phyloP scores from a whole-genome alignment of 192 early-diverging fungal genomes.

The Chytriomyces sp. region DNA sequence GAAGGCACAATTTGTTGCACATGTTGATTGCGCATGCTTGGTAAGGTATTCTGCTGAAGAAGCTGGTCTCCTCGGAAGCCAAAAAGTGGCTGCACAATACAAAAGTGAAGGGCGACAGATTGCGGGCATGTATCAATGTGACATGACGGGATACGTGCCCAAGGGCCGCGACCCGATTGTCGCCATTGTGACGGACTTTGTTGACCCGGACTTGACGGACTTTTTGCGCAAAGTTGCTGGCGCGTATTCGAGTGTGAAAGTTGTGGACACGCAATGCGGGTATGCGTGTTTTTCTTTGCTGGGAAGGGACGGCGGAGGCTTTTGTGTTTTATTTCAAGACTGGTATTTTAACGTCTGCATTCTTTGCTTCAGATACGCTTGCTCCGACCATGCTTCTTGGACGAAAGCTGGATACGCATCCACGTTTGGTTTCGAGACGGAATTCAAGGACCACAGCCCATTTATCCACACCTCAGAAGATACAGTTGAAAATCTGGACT shows the following conservation, averaged over 20 bases:
- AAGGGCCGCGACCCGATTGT: constrained; percentile 54
- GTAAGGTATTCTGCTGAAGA: constrained; percentile 48
- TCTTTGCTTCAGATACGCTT: constrained; percentile 41
- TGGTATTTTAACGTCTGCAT: neutral
- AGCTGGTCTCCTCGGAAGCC: constrained; percentile 83
- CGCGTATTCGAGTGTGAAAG: neutral
- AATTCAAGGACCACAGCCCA: constrained; percentile 43
- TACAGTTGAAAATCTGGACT: constrained; percentile 73
- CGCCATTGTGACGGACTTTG: constrained; percentile 83
- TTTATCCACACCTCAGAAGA: constrained; percentile 83
- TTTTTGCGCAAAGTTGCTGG: constrained; percentile 42
- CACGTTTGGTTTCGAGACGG: constrained; percentile 70
- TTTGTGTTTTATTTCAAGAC: no score
- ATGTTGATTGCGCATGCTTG: no score
- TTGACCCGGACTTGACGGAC: constrained; percentile 58
- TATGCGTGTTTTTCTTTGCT: constrained; percentile 41
- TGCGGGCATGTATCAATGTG: constrained; percentile 81
- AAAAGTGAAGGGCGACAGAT: constrained; percentile 62
- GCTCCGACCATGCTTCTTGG: constrained; percentile 93
- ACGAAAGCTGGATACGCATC: constrained; percentile 80
- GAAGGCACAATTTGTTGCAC: no score
- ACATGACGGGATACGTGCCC: constrained; percentile 91
- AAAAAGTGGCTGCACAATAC: constrained; percentile 79
- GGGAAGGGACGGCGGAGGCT: neutral
- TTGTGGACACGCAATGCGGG: neutral